Evolutionary conservation across 2,329 filamentous ascomycete genomes (phyloP), one percentile per base, ranked within the genome.

Genomic region (Peltaster fructicola): DNA sequence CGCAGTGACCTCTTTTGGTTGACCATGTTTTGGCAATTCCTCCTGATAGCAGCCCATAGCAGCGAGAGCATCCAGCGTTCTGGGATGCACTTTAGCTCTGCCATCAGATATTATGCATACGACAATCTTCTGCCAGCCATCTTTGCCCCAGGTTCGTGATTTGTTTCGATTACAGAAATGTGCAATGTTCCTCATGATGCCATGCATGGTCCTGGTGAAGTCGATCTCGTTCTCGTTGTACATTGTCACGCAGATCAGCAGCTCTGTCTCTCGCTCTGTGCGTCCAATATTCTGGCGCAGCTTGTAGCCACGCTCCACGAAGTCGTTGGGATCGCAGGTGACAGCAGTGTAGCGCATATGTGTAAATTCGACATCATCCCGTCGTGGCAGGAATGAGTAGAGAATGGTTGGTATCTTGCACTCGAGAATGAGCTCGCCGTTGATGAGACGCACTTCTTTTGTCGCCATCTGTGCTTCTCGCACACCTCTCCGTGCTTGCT

Each of bases 341-440:
- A 88, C 88, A 25, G 88, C 88, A 10, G 88, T 95, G 59, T 98
- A 95, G 57, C 88, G 74, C 85, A 95, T 95, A 47, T 95, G 84
- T 0, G 88, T 98, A 50, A 98, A 98, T 47, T 98, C 88, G 34
- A 85, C 65, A 50, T 92, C 85, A 46, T 93, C 82, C 31, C 85
- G 71, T 9, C 85, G 70, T 0, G 90, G 90, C 33, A 98, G 57
- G 55, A 98, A 98, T 48, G 82, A 92, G 65, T 95, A 90, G 19
- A 98, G 62, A 39, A 95, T 98, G 1, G 88, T 98, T 1, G 90
- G 88, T 38, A 98, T 98, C 56, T 98, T 98, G 63, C 88, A 95
- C 57, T 98, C 88, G 22, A 98, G 63, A 30, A 98, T 85, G 26
- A 98, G 72, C 54, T 98, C 85, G 45, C 88, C 88, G 47, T 98